These are phyloP conservation scores for Beta corolliflora DNA, from an alignment of 179 eudicot genomes.

Conservation along the genomic window DNA sequence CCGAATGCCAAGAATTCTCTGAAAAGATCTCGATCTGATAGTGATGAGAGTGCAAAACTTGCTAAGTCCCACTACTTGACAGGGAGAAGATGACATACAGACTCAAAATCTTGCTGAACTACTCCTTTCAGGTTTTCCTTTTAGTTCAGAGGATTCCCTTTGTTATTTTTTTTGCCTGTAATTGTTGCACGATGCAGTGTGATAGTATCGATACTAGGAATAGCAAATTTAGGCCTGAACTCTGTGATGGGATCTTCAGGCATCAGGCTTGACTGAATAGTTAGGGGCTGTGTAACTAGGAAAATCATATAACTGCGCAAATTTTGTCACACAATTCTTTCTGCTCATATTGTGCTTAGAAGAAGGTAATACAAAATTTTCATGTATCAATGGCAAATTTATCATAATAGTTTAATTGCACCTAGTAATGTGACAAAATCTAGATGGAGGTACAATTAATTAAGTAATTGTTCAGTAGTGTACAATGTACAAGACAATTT, in stretches of 20 bases:
- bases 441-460: too few species aligned
- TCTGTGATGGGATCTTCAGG: slow-evolving; percentile 26
- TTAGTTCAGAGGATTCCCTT: slow-evolving; percentile 15
- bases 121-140: slow-evolving; percentile 2
- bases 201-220: slow-evolving; percentile 10
- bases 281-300: slow-evolving; percentile 24
- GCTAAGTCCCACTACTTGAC: slow-evolving; percentile 51
- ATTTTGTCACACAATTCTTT: slow-evolving; percentile 29
- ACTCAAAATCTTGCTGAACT: slow-evolving; percentile 6
- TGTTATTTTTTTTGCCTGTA: slow-evolving; percentile 3
- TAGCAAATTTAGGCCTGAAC: slow-evolving; percentile 19
- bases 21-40: slow-evolving; percentile 42
- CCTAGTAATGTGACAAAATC: too few species aligned
- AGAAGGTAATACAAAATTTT: not conserved
- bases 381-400: not conserved
- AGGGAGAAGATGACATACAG: slow-evolving; percentile 43
- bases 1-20: slow-evolving; percentile 31
- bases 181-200: slow-evolving; percentile 14
- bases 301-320: slow-evolving; percentile 15
- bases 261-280: slow-evolving; percentile 13
- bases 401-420: too few species aligned
- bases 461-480: too few species aligned
- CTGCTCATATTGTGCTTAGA: slow-evolving; percentile 13
- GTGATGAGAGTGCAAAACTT: slow-evolving; percentile 31
- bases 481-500: too few species aligned